These are phyloP conservation scores for Arthrocladium fulminans DNA, from an alignment of 2,329 filamentous ascomycete genomes.

Conservation along the genomic window DNA sequence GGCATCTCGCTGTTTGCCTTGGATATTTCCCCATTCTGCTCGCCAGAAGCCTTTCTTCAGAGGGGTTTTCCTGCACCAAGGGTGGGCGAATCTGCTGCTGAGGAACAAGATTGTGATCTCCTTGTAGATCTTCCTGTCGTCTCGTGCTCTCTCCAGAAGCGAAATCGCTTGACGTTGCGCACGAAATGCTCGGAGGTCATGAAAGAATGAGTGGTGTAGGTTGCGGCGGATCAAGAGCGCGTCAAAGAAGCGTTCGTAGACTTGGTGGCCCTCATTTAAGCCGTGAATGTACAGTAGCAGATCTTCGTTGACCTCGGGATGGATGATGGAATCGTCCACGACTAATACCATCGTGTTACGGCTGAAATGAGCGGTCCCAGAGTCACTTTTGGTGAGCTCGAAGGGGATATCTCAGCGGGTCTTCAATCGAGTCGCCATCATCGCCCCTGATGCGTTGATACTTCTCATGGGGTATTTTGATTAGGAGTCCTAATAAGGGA, in stretches of 20 bases:
- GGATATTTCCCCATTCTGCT: constrained; percentile 8
- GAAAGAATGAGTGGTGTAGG: constrained; percentile 18
- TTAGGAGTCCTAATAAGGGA: background rate
- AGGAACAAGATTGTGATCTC: constrained; percentile 14
- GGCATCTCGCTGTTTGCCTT: constrained; percentile 11
- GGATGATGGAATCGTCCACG: constrained; percentile 6
- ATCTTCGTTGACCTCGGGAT: constrained; percentile 6
- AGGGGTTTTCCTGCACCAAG: constrained; percentile 17
- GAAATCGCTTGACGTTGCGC: constrained; percentile 15
- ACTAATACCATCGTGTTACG: constrained; percentile 3
- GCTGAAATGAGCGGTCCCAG: background rate
- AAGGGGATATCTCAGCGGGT: background rate
- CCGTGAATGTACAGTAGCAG: constrained; percentile 17
- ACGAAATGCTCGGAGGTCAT: constrained; percentile 20
- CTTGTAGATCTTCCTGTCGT: constrained; percentile 11
- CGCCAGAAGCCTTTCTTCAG: constrained; percentile 9
- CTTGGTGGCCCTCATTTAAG: constrained; percentile 15
- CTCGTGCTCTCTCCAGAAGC: background rate
- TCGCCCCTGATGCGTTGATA: background rate
- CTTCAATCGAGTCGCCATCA: background rate
- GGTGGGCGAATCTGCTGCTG: constrained; percentile 19
- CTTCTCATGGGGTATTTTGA: background rate
- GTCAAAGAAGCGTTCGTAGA: constrained; percentile 21
- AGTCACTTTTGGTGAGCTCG: background rate
- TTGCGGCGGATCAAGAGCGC: constrained; percentile 18